phyloP scores from a whole-genome alignment of 2,329 filamentous ascomycete species.

The Fusarium sambucinum region DNA sequence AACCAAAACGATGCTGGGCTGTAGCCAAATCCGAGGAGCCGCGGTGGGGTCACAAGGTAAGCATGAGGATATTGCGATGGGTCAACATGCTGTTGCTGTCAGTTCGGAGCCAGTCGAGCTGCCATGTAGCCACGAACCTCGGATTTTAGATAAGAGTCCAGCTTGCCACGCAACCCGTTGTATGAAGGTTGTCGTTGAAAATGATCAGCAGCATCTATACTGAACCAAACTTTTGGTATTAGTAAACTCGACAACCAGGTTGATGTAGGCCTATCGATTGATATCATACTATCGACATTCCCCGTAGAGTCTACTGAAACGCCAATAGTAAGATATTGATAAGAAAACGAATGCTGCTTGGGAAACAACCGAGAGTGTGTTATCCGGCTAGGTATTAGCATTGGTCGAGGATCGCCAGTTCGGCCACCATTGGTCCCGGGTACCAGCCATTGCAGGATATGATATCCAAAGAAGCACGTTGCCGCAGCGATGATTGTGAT shows the following conservation, averaged over 20 bases:
- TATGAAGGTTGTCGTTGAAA: constrained; percentile 65
- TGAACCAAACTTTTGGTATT: constrained; percentile 63
- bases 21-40: constrained; percentile 77
- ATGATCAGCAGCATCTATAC: constrained; percentile 71
- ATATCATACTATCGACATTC: constrained; percentile 67
- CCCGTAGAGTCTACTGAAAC: constrained; percentile 74
- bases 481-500: not conserved
- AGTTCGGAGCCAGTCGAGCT: constrained; percentile 8
- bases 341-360: constrained; percentile 74
- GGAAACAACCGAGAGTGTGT: constrained; percentile 76
- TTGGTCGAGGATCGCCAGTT: constrained; percentile 50
- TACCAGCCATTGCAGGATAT: not conserved
- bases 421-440: not conserved
- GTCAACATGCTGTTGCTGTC: constrained; percentile 64
- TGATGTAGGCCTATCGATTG: constrained; percentile 52
- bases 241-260: constrained; percentile 50
- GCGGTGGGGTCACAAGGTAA: constrained; percentile 78
- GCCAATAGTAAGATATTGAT: constrained; percentile 77
- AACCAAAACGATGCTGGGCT: constrained; percentile 87
- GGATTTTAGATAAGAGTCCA: constrained; percentile 68
- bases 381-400: constrained; percentile 74
- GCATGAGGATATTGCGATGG: constrained; percentile 72
- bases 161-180: constrained; percentile 71
- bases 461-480: not conserved
- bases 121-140: constrained; percentile 59